Evolutionary conservation across 2,329 filamentous ascomycete genomes (phyloP), one percentile per base, ranked within the genome.

Genomic region (Alternaria triticina): DNA sequence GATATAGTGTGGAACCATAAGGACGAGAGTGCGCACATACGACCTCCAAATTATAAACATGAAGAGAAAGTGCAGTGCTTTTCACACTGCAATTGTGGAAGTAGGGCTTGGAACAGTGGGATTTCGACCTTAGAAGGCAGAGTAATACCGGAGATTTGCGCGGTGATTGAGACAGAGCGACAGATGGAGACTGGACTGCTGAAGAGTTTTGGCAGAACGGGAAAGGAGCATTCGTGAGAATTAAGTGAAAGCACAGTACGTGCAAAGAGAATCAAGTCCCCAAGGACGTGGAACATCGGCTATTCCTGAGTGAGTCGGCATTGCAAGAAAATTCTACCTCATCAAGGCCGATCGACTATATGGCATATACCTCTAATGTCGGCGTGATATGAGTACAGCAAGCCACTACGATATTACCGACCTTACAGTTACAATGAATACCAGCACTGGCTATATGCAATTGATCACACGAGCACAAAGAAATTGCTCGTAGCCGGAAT

Each of bases 381-480:
- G 9, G 15, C 49, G 36, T 12, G 49, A 23, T 12, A 17, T 22
- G 28, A 52, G 13, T 46, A 40, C 30, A 25, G 11, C 20, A 23
- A 52, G 30, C 30, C 30, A 40, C 28, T 12, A 52, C 30, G 23
- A 52, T 22, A 40, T 7, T n/a, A 52, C 28, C 20, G 11, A 11
- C n/a, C 23, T n/a, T 25, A 11, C 3, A 11, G 13, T 15, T 4
- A 15, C 5, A n/a, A 40, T 8, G 28, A n/a, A 17, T 15, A n/a
- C 33, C 49, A 11, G 12, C 11, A 40, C 23, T 3, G 22, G 15
- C 30, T 9, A 23, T 3, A 30, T 20, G 13, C 15, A 51, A 20
- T 20, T 43, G 23, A 40, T 62, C 59, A 59, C 59, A 57, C 59
- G 59, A 62, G 55, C 59, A 59, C 49, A 20, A 27, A 28, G 20